Base-by-base conservation (phyloP, 1,284 basidiomycete species). In the Pascua guehoae region DNA sequence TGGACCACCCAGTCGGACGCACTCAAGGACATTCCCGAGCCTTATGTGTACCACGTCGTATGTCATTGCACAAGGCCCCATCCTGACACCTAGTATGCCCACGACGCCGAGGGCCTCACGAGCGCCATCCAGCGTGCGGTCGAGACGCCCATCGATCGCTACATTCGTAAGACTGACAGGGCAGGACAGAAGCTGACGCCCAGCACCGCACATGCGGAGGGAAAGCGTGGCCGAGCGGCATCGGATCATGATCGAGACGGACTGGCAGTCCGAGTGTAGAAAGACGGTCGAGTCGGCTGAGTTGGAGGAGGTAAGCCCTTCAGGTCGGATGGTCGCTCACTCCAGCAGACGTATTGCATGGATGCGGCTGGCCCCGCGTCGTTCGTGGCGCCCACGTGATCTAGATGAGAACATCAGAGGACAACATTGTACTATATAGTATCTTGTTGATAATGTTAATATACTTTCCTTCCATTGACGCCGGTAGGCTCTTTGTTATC, bases 31-130 rank as follows among this genome's bases (percentile, higher is more conserved):
- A 37, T 61, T 62, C 42, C 54, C 47, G 46, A 57, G 47, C 79
- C 79, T 14, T 76, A 76, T 53, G 76, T 79, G 16, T 80, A 79
- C 61, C 71, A 79, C 49, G 74, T 79, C 10, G 42, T 51, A 36
- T 8, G 14, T 15, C 15, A 15, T 32, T 32, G 24, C 24, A 32
- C 24, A 4, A 32, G 24, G 24, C 24, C 24, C 24, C 24, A 32
- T 32, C 7, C 47, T 49, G n/a, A 49, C 38, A 12, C 2, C 7
- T 37, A 49, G 38, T n/a, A 8, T 32, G 37, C 48, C 8, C 66
- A 70, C 45, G 71, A 75, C 54, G 49, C 65, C 15, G 51, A 53
- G 0, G 71, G 53, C 1, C 58, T 75, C 7, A 40, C 49, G 8
- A 16, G 38, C 15, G 68, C 72, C 1, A 58, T 75, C 4, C 37